Conservation (phyloP, 805 yeast genomes). For the Pichia nanzhaoensis region DNA sequence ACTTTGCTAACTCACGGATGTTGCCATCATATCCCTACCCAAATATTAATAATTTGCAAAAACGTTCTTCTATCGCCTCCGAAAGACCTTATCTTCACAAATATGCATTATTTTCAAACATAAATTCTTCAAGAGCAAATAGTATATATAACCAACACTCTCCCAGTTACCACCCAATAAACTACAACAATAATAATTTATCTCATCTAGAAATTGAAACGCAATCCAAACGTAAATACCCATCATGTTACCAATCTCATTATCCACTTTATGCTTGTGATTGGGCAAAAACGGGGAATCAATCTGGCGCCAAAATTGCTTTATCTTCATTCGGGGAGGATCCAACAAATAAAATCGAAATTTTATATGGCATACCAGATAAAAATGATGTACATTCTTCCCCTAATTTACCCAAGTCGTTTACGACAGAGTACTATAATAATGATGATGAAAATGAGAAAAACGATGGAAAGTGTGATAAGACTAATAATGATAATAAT, state of each 20-base stretch:
- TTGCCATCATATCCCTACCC: constrained; percentile 6
- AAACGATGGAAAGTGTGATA: too few species aligned
- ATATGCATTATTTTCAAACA: background rate
- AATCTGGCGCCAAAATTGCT: constrained; percentile 47
- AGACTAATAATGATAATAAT: constrained; percentile 19
- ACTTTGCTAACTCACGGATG: background rate
- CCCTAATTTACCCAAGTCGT: too few species aligned
- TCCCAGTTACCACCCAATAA: too few species aligned
- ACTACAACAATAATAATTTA: background rate
- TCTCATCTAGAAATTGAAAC: too few species aligned
- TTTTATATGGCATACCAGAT: constrained; percentile 34
- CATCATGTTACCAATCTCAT: constrained; percentile 40
- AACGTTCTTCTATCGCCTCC: constrained; percentile 13
- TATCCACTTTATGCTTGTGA: constrained; percentile 47
- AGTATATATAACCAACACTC: too few species aligned
- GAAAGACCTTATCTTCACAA: constrained; percentile 14
- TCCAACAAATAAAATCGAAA: constrained; percentile 55
- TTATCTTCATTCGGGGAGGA: constrained; percentile 80
- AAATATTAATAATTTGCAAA: background rate
- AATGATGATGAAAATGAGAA: too few species aligned
- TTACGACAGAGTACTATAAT: too few species aligned
- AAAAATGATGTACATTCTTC: background rate
- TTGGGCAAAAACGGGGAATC: constrained; percentile 37
- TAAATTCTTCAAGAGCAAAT: background rate
- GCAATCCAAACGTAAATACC: background rate